Conservation (phyloP, 192 early-diverging fungal genomes). For the Backusella tarrabulga region DNA sequence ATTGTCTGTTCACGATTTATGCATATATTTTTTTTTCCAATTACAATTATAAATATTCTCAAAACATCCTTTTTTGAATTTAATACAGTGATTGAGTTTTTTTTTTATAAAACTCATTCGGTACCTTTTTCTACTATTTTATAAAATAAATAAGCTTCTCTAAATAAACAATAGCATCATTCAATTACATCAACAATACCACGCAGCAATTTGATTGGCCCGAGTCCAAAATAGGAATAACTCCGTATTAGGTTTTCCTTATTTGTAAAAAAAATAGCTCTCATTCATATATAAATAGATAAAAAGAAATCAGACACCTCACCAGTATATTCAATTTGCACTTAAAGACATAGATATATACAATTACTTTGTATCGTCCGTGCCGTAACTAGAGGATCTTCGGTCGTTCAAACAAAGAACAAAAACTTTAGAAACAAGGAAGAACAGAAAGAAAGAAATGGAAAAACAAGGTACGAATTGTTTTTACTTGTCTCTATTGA, state of each 20-base stretch:
- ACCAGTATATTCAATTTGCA: background rate
- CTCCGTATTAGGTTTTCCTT: background rate
- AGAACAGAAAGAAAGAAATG: background rate
- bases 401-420: background rate
- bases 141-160: background rate
- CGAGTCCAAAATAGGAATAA: background rate
- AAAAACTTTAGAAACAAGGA: background rate
- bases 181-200: background rate
- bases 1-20: background rate
- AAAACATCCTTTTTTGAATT: background rate
- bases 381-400: background rate
- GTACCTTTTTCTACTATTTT: background rate
- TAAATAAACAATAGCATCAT: background rate
- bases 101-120: background rate
- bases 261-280: background rate
- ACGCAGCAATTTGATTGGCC: background rate
- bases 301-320: background rate
- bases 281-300: background rate
- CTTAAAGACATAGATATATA: background rate
- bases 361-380: background rate
- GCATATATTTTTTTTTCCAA: background rate
- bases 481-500: background rate
- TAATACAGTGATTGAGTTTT: background rate
- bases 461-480: background rate
- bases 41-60: background rate